Evolutionary conservation across 2,329 filamentous ascomycete species (phyloP).

Genomic region (Aspergillus fructus): DNA sequence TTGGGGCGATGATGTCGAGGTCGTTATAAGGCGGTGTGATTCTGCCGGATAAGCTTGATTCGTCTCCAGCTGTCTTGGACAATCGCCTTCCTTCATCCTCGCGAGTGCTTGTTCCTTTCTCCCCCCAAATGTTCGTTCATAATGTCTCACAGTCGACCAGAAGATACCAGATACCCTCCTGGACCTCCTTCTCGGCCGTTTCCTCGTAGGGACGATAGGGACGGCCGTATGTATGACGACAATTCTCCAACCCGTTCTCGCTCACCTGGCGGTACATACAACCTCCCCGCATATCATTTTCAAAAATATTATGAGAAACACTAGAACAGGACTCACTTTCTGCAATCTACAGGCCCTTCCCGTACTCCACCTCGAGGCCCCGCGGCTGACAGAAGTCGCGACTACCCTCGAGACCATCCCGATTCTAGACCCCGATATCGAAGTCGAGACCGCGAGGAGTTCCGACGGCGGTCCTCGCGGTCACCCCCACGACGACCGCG

Average conservation of each 20-base stretch:
- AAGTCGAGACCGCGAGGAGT: slow-evolving; percentile 36
- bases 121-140: slow-evolving; percentile 10
- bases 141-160: slow-evolving; percentile 31
- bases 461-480: slow-evolving; percentile 31
- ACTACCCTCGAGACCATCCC: slow-evolving; percentile 32
- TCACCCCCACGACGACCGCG: slow-evolving; percentile 40
- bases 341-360: slow-evolving; percentile 35
- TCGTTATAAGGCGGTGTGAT: slow-evolving; percentile 17
- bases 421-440: slow-evolving; percentile 32
- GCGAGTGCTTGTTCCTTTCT: slow-evolving; percentile 3
- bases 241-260: slow-evolving; percentile 41
- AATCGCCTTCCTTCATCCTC: not conserved
- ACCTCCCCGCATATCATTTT: slow-evolving; percentile 41
- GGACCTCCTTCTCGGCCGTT: slow-evolving; percentile 25
- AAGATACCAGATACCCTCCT: slow-evolving; percentile 27
- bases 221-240: slow-evolving; percentile 50
- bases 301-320: not conserved
- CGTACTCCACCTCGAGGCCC: slow-evolving; percentile 38
- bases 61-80: not conserved
- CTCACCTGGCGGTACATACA: slow-evolving; percentile 45
- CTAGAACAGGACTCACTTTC: slow-evolving; percentile 36
- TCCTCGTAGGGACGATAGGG: slow-evolving; percentile 35
- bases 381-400: slow-evolving; percentile 36
- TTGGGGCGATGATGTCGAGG: no score
- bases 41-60: slow-evolving; percentile 14